These are phyloP conservation scores for Nakaseomyces kungkrabaensis DNA, from an alignment of 1,139 yeast genomes.

Conservation along the genomic window DNA sequence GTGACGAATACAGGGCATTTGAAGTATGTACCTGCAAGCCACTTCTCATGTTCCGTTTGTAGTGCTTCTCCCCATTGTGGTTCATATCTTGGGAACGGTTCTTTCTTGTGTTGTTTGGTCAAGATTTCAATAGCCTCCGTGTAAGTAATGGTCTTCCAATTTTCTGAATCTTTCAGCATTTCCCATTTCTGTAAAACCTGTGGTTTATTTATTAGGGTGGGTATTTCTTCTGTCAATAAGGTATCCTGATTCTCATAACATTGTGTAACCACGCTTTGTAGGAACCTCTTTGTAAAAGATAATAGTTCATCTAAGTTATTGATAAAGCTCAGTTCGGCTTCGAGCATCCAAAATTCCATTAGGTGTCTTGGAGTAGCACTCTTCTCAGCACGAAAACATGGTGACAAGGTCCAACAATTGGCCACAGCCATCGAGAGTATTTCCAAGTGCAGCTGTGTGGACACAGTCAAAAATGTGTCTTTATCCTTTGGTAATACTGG, in stretches of 20 bases:
- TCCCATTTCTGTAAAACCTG: conserved; percentile 29
- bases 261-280: conserved; percentile 41
- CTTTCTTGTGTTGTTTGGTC: conserved; percentile 11
- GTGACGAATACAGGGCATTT: conserved; percentile 79
- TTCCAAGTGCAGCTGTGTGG: conserved; percentile 87
- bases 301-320: conserved; percentile 52
- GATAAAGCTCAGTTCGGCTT: conserved; percentile 75
- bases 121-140: conserved; percentile 58
- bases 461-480: conserved; percentile 69
- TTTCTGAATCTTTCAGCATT: conserved; percentile 16
- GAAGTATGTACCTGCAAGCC: conserved; percentile 65
- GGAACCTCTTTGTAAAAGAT: conserved; percentile 57
- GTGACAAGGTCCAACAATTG: conserved; percentile 82
- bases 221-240: conserved; percentile 19
- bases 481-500: conserved; percentile 17
- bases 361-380: conserved; percentile 88
- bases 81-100: conserved; percentile 25
- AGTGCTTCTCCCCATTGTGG: conserved; percentile 65
- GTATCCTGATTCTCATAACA: conserved; percentile 31
- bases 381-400: conserved; percentile 89
- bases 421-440: conserved; percentile 63
- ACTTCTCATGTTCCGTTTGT: conserved; percentile 83
- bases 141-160: conserved; percentile 71
- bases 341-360: conserved; percentile 97
- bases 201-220: conserved; percentile 17